A percentile compares a stretch with the other conserved stretches of the same genome.
phyloP scores from a whole-genome alignment of 257 asterid species.

The Solanum etuberosum region DNA sequence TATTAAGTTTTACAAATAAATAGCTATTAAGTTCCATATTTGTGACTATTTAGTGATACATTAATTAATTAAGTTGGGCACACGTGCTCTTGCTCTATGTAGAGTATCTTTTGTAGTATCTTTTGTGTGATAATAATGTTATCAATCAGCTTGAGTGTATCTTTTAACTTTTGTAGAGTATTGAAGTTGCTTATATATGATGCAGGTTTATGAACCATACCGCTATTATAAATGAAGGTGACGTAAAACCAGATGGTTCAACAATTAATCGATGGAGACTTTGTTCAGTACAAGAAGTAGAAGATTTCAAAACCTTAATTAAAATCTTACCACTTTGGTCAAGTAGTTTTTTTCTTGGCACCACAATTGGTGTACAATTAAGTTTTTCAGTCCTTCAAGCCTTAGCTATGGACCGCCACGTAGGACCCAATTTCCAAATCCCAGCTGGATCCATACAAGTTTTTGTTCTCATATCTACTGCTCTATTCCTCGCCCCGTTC shows the following conservation, averaged over 20 bases:
- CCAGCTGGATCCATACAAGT: slow-evolving; percentile 1
- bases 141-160: not conserved
- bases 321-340: slow-evolving; percentile 12
- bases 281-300: slow-evolving; percentile 9
- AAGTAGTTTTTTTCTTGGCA: slow-evolving; percentile 1
- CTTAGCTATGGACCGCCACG: slow-evolving; percentile 3
- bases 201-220: slow-evolving; percentile 11
- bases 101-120: not conserved
- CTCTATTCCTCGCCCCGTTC: not conserved
- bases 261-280: not conserved
- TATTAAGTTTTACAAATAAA: too few relatives aligned
- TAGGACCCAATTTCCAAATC: slow-evolving; percentile 10
- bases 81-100: not conserved
- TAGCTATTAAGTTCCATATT: too few relatives aligned
- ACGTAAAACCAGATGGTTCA: not conserved
- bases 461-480: not conserved
- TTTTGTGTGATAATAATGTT: not conserved
- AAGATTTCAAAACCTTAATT: slow-evolving; percentile 6
- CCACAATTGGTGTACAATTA: not conserved
- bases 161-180: not conserved
- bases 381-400: slow-evolving; percentile 10
- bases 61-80: not conserved
- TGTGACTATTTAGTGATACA: too few relatives aligned
- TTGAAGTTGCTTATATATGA: not conserved
- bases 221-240: slow-evolving; percentile 5